Conservation (phyloP, 306 rosid species). For the Trichosanthes truncata region DNA sequence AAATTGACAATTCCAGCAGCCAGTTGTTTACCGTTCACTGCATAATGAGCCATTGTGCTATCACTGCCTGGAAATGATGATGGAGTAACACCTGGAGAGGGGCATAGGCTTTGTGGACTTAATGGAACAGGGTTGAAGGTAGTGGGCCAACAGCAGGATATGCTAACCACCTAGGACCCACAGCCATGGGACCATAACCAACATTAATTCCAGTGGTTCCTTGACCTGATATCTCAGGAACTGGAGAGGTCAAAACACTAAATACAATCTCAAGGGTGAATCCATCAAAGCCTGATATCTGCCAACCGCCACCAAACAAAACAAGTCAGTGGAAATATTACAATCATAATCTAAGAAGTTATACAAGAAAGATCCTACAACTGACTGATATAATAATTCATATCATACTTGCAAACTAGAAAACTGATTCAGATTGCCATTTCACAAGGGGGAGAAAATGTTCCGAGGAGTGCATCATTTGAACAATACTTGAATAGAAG, state of each 20-base stretch:
- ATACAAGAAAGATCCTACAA: background rate
- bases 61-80: slow-evolving; percentile 68
- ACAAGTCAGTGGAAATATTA: background rate
- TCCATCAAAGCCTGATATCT: slow-evolving; percentile 85
- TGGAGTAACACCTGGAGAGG: slow-evolving; percentile 65
- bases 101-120: slow-evolving; percentile 61
- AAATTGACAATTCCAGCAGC: slow-evolving; percentile 61
- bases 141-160: slow-evolving; percentile 66
- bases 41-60: slow-evolving; percentile 63
- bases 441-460: background rate
- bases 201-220: slow-evolving; percentile 63
- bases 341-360: background rate
- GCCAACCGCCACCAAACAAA: too few relatives aligned
- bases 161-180: slow-evolving; percentile 97
- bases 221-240: slow-evolving; percentile 67
- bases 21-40: slow-evolving; percentile 78
- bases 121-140: slow-evolving; percentile 48
- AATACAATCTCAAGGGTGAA: slow-evolving; percentile 64
- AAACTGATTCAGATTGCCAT: background rate
- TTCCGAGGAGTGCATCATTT: slow-evolving; percentile 5
- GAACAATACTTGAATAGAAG: slow-evolving; percentile 9
- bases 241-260: slow-evolving; percentile 79
- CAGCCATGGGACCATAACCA: slow-evolving; percentile 91
- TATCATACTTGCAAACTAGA: background rate
- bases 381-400: background rate